These are phyloP conservation scores for Sporisorium exsertum DNA, from an alignment of 1,284 basidiomycete species.

Conservation along the genomic window DNA sequence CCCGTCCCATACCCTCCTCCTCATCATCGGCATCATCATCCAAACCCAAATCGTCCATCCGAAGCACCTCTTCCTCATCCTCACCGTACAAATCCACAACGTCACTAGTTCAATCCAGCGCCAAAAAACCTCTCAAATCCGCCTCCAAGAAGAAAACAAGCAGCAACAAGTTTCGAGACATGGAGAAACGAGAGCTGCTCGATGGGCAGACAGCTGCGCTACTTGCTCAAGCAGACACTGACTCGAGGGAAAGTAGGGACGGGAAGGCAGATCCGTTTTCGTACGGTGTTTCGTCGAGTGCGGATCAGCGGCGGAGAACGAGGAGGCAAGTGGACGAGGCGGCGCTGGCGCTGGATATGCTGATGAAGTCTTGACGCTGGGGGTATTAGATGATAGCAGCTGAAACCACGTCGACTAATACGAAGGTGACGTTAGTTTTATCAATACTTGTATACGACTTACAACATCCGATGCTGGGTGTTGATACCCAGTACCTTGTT, in stretches of 20 bases:
- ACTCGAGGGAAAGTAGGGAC: background rate
- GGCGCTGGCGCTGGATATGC: conserved; percentile 21
- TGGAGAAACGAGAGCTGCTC: conserved; percentile 18
- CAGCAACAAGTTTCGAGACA: conserved; percentile 34
- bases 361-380: conserved; percentile 44
- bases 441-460: no score
- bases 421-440: no score
- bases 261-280: conserved; percentile 24
- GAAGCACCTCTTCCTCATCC: conserved; percentile 11
- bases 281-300: conserved; percentile 11
- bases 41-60: background rate
- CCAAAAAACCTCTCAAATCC: conserved; percentile 18
- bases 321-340: conserved; percentile 29
- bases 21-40: background rate
- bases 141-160: background rate
- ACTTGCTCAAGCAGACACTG: background rate
- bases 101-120: conserved; percentile 18
- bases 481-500: no score
- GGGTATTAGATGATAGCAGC: no score
- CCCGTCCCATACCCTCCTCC: background rate
- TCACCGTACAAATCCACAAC: conserved; percentile 2
- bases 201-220: conserved; percentile 25
- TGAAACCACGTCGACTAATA: no score
- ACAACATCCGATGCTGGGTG: no score
- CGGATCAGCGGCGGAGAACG: conserved; percentile 25